Evolutionary conservation across 2,329 filamentous ascomycete genomes (phyloP).

Genomic region (Westerdykella ornata): DNA sequence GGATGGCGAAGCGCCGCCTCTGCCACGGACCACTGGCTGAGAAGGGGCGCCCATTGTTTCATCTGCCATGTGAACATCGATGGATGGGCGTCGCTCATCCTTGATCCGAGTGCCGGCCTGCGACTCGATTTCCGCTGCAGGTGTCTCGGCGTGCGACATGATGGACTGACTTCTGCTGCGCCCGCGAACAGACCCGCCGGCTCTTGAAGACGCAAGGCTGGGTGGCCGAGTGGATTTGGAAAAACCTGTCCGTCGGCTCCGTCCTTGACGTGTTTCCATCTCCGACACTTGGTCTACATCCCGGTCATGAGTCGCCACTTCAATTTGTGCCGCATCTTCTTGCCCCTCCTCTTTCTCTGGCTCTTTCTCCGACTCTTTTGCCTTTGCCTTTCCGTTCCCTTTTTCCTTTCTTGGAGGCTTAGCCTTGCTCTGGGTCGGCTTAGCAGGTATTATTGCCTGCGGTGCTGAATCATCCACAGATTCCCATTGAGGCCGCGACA

Average conservation of each 20-base stretch:
- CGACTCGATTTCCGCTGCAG: slow-evolving; percentile 38
- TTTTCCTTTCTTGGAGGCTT: slow-evolving; percentile 22
- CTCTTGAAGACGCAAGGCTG: slow-evolving; percentile 44
- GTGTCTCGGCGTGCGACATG: slow-evolving; percentile 40
- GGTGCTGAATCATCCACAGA: no score
- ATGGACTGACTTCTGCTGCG: slow-evolving; percentile 47
- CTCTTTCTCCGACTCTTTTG: slow-evolving; percentile 6
- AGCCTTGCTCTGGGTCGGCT: slow-evolving; percentile 16
- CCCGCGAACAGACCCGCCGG: slow-evolving; percentile 40
- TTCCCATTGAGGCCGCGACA: no score
- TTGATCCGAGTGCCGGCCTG: slow-evolving; percentile 40
- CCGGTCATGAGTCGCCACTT: slow-evolving; percentile 1
- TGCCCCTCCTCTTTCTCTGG: slow-evolving; percentile 7
- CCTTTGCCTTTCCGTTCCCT: slow-evolving; percentile 22
- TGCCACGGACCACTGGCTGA: slow-evolving; percentile 28
- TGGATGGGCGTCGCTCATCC: slow-evolving; percentile 43
- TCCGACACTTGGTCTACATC: slow-evolving; percentile 20
- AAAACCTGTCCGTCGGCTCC: slow-evolving; percentile 26
- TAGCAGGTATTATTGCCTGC: neutral
- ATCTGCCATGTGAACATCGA: slow-evolving; percentile 36
- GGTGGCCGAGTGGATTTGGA: slow-evolving; percentile 28
- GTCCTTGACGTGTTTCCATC: slow-evolving; percentile 24
- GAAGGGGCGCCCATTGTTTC: slow-evolving; percentile 24
- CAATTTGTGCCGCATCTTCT: slow-evolving; percentile 14
- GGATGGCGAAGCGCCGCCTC: slow-evolving; percentile 17